Base-by-base conservation (phyloP, 257 asterid species). In the Mitragyna speciosa region DNA sequence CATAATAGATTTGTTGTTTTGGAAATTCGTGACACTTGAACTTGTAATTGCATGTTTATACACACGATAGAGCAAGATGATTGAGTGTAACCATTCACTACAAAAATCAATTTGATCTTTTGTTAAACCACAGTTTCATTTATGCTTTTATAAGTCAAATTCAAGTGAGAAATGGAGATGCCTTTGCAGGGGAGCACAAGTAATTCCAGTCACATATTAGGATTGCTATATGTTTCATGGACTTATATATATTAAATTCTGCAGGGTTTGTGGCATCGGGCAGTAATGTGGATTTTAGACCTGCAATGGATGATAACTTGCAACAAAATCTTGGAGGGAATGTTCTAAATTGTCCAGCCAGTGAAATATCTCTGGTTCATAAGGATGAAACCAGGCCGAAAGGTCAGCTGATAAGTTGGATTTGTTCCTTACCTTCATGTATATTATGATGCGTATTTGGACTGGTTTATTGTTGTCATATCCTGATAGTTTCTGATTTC, bases 361-460 rank as follows among this genome's bases (percentile, higher is more conserved):
- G 68, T 82, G 85, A 70, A 73, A 49, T 56, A 48, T 77, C 87
- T n/a, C 65, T 73, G 61, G 82, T 76, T 61, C 67, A 64, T 30
- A 67, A 54, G 69, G 68, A 70, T 12, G 87, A 77, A 52, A 72
- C 70, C 77, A 47, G 8, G 69, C 39, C 79, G 80, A 84, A 85
- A 91, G 93, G 96, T 91, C 77, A 76, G 83, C 63, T 72, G 72
- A n/a, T 41, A 66, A 7, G n/a, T 54, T 48, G 43, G 45, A 26
- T 47, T 45, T 73, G 72, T 58, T 72, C 7, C 69, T 83, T 41
- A 1, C 48, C 52, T 72, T 76, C 5, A 73, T 72, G 63, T 63
- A 72, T 56, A 70, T 79, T 77, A 1, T 11, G 61, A 17, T 19
- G 26, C 24, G 19, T 48, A 71, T 7, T 71, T 76, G 65, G 69